Base-by-base conservation (phyloP, 495 filamentous ascomycete genomes). In the Penicillium cosmopolitanum region DNA sequence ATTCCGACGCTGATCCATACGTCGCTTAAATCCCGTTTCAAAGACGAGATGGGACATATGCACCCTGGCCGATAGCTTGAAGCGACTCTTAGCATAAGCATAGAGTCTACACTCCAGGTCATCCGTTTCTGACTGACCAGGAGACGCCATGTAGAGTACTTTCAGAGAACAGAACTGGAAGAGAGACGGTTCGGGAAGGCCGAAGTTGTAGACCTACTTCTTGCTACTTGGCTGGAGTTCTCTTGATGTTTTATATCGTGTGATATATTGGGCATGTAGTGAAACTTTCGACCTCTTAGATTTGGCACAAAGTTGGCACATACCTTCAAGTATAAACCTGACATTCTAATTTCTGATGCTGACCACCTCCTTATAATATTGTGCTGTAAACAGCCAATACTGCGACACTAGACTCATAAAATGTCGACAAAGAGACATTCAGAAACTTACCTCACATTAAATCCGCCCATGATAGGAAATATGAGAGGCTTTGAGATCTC, bases 41-140 rank as follows among this genome's bases (percentile, higher is more conserved):
- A 55, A 55, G 18, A 28, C 10, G 8, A 55, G 38, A 28, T 34
- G n/a, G 23, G 38, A 55, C 3, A 55, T 23, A 47, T 44, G 40
- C 23, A 55, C 53, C 13, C 35, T 55, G 6, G 53, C 53, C 19
- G 53, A 46, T 12, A 46, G 11, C 18, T 55, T 28, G 35, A 55
- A 55, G 36, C 28, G 18, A 43, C 52, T 18, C 28, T 28, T 21
- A 9, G 19, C 11, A 34, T 54, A 54, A 8, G 10, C 12, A 40
- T 21, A 43, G 19, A 54, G 28, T 34, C 21, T 54, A 9, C 36
- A 10, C 19, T 54, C 52, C 19, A n/a, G 11, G 11, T 4, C 15
- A 4, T 38, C 36, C 36, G 36, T 5, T 12, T 38, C 36, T 5
- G 12, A 12, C 36, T 38, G 36, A 12, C 2, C n/a, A 12, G 36